Evolutionary conservation across 1,284 basidiomycete genomes (phyloP), one percentile per base, ranked within the genome.

Genomic region (Papiliotrema terrestris): DNA sequence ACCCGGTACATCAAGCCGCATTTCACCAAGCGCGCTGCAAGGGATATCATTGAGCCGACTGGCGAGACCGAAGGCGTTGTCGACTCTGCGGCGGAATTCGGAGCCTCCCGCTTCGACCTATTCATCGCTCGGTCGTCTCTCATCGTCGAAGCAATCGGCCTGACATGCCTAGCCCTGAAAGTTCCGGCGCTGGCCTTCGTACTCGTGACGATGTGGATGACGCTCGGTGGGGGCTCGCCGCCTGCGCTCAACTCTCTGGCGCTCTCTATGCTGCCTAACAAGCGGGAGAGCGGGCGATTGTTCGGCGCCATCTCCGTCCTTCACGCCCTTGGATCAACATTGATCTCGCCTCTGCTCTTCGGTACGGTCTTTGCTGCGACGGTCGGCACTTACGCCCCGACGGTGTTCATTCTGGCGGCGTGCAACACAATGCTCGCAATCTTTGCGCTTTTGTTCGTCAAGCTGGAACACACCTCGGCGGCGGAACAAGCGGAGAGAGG

Each of bases 71-170:
- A 15, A 19, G n/a, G 38, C 36, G 37, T 26, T 8, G 19, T 29
- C 29, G 47, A n/a, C 23, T 19, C 15, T 32, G 6, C 42, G 20
- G 22, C 36, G 1, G 13, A 22, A 26, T 20, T 29, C 2, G 19
- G 36, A 23, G 26, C 70, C 14, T 65, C 71, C 20, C 57, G 55
- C 6, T 69, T 78, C 62, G 68, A 78, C 60, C 51, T 78, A 54
- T 45, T 66, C 51, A 50, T 74, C 55, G 29, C 75, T 51, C 63
- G 74, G 45, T 37, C 71, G 51, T 67, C 76, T 58, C 20, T 78
- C 45, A 2, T 73, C 46, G 48, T 91, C 62, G 86, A 91, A 60
- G 54, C 84, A 41, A 35, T 83, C 45, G 75, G 80, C 11, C 86
- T 84, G 66, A 58, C 78, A 15, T 57, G 80, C 36, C 81, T 89